phyloP scores from a whole-genome alignment of 2,329 filamentous ascomycete genomes.

The Fusarium sp. region DNA sequence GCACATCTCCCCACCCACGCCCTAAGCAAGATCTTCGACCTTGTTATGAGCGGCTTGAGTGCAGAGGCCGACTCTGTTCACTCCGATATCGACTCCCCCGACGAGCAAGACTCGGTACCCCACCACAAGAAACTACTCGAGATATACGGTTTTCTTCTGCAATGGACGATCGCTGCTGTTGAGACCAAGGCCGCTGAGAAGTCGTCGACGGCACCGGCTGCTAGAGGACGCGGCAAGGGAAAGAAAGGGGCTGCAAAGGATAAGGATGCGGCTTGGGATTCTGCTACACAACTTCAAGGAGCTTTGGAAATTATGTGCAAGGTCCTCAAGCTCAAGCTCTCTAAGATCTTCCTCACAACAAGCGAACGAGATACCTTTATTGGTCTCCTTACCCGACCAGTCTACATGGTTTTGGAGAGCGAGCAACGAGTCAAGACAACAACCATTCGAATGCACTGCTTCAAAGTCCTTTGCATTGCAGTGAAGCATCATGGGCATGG shows the following conservation, averaged over 20 bases:
- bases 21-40: conserved; percentile 91
- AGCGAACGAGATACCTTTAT: conserved; percentile 97
- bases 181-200: conserved; percentile 95
- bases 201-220: conserved; percentile 72
- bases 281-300: conserved; percentile 83
- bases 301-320: conserved; percentile 96
- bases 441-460: conserved; percentile 92
- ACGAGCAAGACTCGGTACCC: conserved; percentile 86
- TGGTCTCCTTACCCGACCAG: conserved; percentile 86
- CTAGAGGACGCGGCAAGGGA: conserved; percentile 76
- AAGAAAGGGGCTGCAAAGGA: conserved; percentile 83
- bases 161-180: conserved; percentile 95
- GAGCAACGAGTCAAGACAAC: conserved; percentile 91
- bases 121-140: conserved; percentile 94
- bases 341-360: conserved; percentile 93
- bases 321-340: conserved; percentile 89
- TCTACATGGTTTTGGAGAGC: conserved; percentile 93
- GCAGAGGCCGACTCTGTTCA: conserved; percentile 87
- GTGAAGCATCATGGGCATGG: conserved; percentile 98
- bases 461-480: conserved; percentile 95
- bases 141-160: conserved; percentile 91
- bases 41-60: conserved; percentile 85
- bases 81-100: conserved; percentile 82
- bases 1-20: conserved; percentile 80
- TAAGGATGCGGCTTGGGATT: conserved; percentile 90